Evolutionary conservation across 768 basidiomycete species (phyloP).

Genomic region (Hysterangium stoloniferum): DNA sequence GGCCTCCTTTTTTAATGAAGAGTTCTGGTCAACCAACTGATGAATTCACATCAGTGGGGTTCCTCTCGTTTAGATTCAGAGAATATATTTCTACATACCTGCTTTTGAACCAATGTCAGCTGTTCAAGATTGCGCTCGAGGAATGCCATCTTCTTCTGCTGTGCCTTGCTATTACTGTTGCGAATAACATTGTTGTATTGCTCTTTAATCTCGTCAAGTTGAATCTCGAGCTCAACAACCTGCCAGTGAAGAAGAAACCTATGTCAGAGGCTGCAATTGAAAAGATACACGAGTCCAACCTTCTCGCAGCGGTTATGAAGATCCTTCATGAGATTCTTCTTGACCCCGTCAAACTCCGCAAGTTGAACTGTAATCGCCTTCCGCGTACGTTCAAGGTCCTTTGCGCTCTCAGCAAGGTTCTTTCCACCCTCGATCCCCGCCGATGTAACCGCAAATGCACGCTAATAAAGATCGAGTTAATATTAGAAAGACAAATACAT

Average conservation of each 20-base stretch:
- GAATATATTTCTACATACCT: constrained; percentile 42
- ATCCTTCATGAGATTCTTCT: constrained; percentile 98
- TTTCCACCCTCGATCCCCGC: constrained; percentile 96
- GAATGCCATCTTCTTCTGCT: constrained; percentile 99
- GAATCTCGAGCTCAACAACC: constrained; percentile 99
- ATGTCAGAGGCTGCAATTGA: constrained; percentile 3
- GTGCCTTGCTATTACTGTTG: constrained; percentile 96
- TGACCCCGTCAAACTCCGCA: constrained; percentile 96
- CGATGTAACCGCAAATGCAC: constrained; percentile 94
- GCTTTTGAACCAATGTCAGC: constrained; percentile 92
- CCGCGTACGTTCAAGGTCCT: constrained; percentile 92
- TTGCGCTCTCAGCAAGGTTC: constrained; percentile 93
- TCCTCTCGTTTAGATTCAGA: neutral
- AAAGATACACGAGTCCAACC: constrained; percentile 33
- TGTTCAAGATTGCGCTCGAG: constrained; percentile 95
- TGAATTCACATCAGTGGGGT: constrained; percentile 11
- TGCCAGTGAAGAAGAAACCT: constrained; percentile 31
- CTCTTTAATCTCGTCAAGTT: constrained; percentile 96
- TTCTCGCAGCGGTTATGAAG: constrained; percentile 99
- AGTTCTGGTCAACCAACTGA: constrained; percentile 97
- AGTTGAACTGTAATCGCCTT: constrained; percentile 98
- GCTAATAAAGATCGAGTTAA: constrained; percentile 39
- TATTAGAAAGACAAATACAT: constrained; percentile 1
- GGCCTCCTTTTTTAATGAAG: constrained; percentile 93
- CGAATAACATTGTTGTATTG: constrained; percentile 98